Conservation (phyloP, 306 rosid genomes). For the Cucumis cinereus region DNA sequence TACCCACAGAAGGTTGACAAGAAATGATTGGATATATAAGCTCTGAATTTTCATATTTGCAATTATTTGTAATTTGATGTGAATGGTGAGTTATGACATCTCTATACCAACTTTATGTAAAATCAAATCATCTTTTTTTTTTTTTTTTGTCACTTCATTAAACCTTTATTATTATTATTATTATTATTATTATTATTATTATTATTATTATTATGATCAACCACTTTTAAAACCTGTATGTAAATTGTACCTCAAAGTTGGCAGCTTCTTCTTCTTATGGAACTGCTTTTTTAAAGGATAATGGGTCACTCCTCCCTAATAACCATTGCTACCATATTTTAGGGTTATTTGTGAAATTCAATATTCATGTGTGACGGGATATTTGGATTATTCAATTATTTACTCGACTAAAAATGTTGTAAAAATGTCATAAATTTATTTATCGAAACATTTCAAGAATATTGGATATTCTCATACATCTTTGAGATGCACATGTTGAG, state of each 20-base stretch:
- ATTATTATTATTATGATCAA: neutral
- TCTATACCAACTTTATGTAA: neutral
- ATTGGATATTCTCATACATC: no score
- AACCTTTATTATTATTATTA: neutral
- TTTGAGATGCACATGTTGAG: no score
- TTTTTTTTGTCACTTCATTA: neutral
- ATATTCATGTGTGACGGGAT: no score
- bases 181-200: neutral
- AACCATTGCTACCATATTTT: no score
- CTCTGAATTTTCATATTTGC: neutral
- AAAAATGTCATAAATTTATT: no score
- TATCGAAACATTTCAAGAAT: no score
- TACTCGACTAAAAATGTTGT: no score
- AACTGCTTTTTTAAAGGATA: neutral
- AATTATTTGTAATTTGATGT: neutral
- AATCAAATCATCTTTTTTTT: conserved; percentile 1
- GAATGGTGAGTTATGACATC: neutral
- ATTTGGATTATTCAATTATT: no score
- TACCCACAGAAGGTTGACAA: neutral
- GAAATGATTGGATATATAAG: neutral
- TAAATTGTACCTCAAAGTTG: neutral
- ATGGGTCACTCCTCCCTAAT: no score
- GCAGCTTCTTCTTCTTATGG: neutral
- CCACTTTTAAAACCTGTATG: neutral
- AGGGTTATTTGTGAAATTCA: no score